These are phyloP conservation scores for Cryphonectria nitschkei DNA, from an alignment of 2,329 filamentous ascomycete species.

Conservation along the genomic window DNA sequence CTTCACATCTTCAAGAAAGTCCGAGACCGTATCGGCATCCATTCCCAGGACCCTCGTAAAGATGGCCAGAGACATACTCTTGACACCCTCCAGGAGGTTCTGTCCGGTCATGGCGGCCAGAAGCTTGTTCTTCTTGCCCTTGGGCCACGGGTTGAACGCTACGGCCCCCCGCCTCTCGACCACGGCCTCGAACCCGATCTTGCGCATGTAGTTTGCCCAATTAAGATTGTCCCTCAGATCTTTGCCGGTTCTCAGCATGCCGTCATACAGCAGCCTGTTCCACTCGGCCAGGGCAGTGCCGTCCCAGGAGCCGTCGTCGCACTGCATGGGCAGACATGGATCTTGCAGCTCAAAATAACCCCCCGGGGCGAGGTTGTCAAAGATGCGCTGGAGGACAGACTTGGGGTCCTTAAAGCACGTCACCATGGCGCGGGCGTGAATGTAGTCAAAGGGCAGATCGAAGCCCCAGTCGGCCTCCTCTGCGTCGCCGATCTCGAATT, in stretches of 20 bases:
- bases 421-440: slow-evolving; percentile 55
- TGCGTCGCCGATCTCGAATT: slow-evolving; percentile 58
- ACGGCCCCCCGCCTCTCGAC: slow-evolving; percentile 38
- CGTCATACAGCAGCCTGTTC: slow-evolving; percentile 40
- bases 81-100: slow-evolving; percentile 37
- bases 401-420: slow-evolving; percentile 55
- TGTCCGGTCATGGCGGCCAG: slow-evolving; percentile 39
- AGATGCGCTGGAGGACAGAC: slow-evolving; percentile 50
- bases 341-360: slow-evolving; percentile 45
- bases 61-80: slow-evolving; percentile 40
- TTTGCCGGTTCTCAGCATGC: slow-evolving; percentile 34
- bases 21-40: slow-evolving; percentile 34
- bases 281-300: slow-evolving; percentile 38
- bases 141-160: slow-evolving; percentile 43
- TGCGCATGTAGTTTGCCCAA: slow-evolving; percentile 36
- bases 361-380: slow-evolving; percentile 44
- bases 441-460: slow-evolving; percentile 54
- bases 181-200: slow-evolving; percentile 39
- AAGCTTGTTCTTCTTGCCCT: slow-evolving; percentile 40
- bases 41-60: slow-evolving; percentile 38
- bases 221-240: slow-evolving; percentile 37
- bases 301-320: slow-evolving; percentile 38
- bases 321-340: slow-evolving; percentile 36
- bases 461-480: slow-evolving; percentile 53
- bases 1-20: slow-evolving; percentile 39